phyloP scores from a whole-genome alignment of 768 basidiomycete species.

The Naganishia antarctica region DNA sequence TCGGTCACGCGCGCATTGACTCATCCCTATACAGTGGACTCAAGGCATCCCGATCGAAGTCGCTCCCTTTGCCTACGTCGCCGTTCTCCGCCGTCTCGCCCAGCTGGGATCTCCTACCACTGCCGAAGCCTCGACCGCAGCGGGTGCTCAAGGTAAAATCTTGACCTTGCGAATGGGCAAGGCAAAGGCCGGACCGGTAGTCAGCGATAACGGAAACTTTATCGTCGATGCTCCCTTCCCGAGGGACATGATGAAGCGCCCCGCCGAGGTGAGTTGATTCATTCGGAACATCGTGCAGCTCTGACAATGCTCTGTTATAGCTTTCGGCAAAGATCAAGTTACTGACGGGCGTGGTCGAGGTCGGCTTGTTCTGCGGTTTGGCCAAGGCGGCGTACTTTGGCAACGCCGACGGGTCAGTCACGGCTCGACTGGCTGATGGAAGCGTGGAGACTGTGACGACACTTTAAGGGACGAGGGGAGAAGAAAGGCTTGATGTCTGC shows the following conservation, averaged over 20 bases:
- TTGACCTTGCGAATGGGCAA: slow-evolving; percentile 88
- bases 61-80: slow-evolving; percentile 89
- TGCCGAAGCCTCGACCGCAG: neutral
- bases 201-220: slow-evolving; percentile 95
- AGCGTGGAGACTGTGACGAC: neutral
- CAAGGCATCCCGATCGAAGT: slow-evolving; percentile 95
- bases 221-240: slow-evolving; percentile 93
- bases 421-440: slow-evolving; percentile 16
- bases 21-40: slow-evolving; percentile 58
- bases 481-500: too few species aligned
- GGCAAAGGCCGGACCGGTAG: slow-evolving; percentile 83
- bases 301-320: slow-evolving; percentile 52
- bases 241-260: slow-evolving; percentile 62
- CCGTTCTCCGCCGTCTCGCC: slow-evolving; percentile 69
- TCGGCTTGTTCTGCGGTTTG: slow-evolving; percentile 74
- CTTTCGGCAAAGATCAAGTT: slow-evolving; percentile 58
- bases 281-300: too few species aligned
- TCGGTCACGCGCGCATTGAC: neutral
- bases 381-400: slow-evolving; percentile 90
- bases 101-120: slow-evolving; percentile 42
- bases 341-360: slow-evolving; percentile 97
- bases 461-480: neutral
- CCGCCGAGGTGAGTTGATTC: slow-evolving; percentile 59
- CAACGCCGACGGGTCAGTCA: slow-evolving; percentile 37
- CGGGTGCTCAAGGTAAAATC: slow-evolving; percentile 47